A percentile compares a stretch with the other conserved stretches of the same genome.
Conservation (phyloP, 345 rosid species). For the Erucastrum elatum region DNA sequence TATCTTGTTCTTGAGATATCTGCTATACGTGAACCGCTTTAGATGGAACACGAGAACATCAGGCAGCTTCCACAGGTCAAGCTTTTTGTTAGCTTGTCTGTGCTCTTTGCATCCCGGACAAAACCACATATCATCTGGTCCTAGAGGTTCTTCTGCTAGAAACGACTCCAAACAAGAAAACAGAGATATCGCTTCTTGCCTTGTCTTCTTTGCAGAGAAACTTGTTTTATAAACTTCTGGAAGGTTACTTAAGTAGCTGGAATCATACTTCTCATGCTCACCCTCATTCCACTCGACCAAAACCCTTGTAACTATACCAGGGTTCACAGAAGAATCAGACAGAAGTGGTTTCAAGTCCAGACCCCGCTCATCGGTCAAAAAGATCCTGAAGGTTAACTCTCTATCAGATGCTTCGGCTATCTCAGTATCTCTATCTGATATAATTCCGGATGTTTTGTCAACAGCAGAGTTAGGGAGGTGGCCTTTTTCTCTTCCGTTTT, state of each 20-base stretch:
- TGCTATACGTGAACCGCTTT: constrained; percentile 87
- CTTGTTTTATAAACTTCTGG: constrained; percentile 84
- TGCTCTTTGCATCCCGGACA: constrained; percentile 95
- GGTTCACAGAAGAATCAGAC: constrained; percentile 51
- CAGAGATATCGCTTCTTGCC: constrained; percentile 85
- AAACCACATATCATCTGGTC: constrained; percentile 98
- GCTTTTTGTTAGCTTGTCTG: constrained; percentile 91
- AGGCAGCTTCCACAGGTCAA: constrained; percentile 95
- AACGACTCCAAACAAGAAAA: constrained; percentile 92
- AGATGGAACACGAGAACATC: constrained; percentile 90
- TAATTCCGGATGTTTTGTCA: constrained; percentile 24
- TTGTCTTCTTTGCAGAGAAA: constrained; percentile 73
- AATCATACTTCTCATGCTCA: constrained; percentile 66
- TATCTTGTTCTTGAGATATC: constrained; percentile 86
- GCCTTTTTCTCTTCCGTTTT: constrained; percentile 58
- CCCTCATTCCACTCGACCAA: constrained; percentile 74
- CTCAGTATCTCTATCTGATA: constrained; percentile 45
- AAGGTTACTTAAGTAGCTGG: constrained; percentile 72
- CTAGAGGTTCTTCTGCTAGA: constrained; percentile 92
- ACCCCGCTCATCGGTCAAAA: constrained; percentile 54
- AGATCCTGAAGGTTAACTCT: constrained; percentile 49
- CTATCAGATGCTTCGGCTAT: constrained; percentile 42
- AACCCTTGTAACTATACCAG: constrained; percentile 50
- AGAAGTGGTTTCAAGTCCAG: constrained; percentile 46
- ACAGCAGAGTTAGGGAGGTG: constrained; percentile 18